These are phyloP conservation scores for Ceratocystiopsis sp. DNA, from an alignment of 2,329 filamentous ascomycete genomes.

Conservation along the genomic window DNA sequence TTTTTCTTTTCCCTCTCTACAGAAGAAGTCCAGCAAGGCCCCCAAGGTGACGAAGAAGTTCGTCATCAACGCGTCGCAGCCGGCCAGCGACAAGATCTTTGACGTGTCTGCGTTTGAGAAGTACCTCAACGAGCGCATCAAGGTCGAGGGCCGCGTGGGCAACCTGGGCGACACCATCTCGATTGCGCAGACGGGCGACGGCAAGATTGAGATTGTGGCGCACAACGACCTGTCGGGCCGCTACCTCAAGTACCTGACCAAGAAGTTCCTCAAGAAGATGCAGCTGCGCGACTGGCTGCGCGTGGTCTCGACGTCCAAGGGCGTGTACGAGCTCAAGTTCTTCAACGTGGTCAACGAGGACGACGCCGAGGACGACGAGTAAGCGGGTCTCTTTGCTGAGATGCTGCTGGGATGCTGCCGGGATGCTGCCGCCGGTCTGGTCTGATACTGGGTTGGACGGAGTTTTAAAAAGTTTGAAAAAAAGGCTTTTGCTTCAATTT, in stretches of 20 bases:
- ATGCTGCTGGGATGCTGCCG: too few relatives aligned
- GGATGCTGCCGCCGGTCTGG: too few relatives aligned
- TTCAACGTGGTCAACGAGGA: conserved; percentile 99
- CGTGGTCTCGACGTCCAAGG: conserved; percentile 93
- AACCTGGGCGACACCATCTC: conserved; percentile 90
- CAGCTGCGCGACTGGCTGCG: conserved; percentile 99
- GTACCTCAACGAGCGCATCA: conserved; percentile 99
- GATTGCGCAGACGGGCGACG: conserved; percentile 82
- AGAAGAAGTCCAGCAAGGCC: conserved; percentile 50
- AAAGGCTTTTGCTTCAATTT: too few relatives aligned
- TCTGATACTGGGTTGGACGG: too few relatives aligned
- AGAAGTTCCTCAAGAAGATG: conserved; percentile 99
- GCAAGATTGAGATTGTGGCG: conserved; percentile 94
- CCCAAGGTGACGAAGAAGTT: conserved; percentile 83
- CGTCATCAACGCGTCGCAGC: conserved; percentile 98
- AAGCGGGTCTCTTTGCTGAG: conserved; percentile 18
- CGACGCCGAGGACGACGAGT: conserved; percentile 96
- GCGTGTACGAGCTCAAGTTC: conserved; percentile 99
- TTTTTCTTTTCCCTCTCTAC: conserved; percentile 22
- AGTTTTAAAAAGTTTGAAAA: too few relatives aligned
- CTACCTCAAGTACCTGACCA: conserved; percentile 99
- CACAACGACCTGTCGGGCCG: conserved; percentile 97
- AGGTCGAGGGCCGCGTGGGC: conserved; percentile 95
- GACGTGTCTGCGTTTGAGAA: conserved; percentile 97
- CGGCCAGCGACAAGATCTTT: conserved; percentile 99